Conservation (phyloP, 2,329 filamentous ascomycete species). For the Lojkania enalia region DNA sequence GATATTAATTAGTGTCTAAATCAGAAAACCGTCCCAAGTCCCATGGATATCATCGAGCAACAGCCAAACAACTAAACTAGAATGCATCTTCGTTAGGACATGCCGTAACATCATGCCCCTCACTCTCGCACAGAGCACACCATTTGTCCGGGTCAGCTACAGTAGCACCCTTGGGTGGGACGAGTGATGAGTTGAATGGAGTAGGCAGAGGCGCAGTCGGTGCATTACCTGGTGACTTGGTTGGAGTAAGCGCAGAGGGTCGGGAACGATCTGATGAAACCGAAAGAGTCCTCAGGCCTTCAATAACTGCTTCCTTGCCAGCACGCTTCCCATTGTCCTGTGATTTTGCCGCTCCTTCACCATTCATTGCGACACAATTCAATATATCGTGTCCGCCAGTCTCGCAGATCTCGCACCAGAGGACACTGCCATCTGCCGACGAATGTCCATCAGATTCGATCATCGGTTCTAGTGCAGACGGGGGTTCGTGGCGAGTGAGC, state of each 20-base stretch:
- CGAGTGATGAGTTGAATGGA: slow-evolving; percentile 38
- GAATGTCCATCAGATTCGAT: slow-evolving; percentile 65
- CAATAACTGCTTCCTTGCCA: slow-evolving; percentile 37
- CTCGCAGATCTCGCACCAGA: slow-evolving; percentile 97
- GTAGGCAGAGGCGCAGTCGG: slow-evolving; percentile 41
- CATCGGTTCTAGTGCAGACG: slow-evolving; percentile 66
- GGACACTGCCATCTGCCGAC: slow-evolving; percentile 67
- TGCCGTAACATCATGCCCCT: slow-evolving; percentile 94
- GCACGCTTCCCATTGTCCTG: slow-evolving; percentile 25
- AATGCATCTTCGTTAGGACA: slow-evolving; percentile 87
- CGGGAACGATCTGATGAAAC: slow-evolving; percentile 34
- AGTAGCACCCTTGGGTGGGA: slow-evolving; percentile 37
- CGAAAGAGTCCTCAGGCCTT: slow-evolving; percentile 39
- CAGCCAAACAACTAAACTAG: slow-evolving; percentile 18
- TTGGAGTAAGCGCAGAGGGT: slow-evolving; percentile 34
- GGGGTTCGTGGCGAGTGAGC: slow-evolving; percentile 29
- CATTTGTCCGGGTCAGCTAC: slow-evolving; percentile 77
- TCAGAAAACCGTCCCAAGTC: too few species aligned
- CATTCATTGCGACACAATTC: slow-evolving; percentile 85
- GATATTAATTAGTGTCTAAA: too few species aligned
- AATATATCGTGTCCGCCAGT: slow-evolving; percentile 89
- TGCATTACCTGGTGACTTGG: slow-evolving; percentile 40
- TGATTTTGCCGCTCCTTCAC: slow-evolving; percentile 49
- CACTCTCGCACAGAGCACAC: slow-evolving; percentile 95
- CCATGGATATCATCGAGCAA: slow-evolving; percentile 27